A percentile compares a stretch with the other conserved stretches of the same genome.
Evolutionary conservation across 2,329 filamentous ascomycete genomes (phyloP).

Genomic region (Beauveria sp.): DNA sequence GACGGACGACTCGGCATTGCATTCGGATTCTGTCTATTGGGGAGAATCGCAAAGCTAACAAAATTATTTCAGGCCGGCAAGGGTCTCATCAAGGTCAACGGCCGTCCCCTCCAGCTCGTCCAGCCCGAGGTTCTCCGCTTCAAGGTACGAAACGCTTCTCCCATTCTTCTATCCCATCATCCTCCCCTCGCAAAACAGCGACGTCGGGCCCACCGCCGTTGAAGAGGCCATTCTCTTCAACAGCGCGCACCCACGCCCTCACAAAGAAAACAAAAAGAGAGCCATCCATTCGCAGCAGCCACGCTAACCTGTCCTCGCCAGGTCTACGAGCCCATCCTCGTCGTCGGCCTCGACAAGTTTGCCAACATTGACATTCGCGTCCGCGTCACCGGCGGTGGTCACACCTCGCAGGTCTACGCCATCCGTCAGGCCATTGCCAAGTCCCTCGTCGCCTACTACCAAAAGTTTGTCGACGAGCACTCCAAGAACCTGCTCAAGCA

Average conservation of each 20-base stretch:
- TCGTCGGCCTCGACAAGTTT: slow-evolving; percentile 97
- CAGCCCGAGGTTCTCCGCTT: slow-evolving; percentile 96
- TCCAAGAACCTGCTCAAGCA: slow-evolving; percentile 99
- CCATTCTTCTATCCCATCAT: background rate
- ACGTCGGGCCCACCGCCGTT: background rate
- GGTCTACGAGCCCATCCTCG: slow-evolving; percentile 98
- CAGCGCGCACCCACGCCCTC: background rate
- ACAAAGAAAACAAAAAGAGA: background rate
- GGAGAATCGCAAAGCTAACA: slow-evolving; percentile 22
- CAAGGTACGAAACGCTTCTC: slow-evolving; percentile 56
- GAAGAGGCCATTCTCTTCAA: background rate
- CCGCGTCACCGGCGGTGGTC: slow-evolving; percentile 92
- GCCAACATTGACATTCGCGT: slow-evolving; percentile 94
- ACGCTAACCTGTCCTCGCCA: slow-evolving; percentile 26
- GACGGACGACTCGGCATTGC: background rate
- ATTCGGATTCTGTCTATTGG: background rate
- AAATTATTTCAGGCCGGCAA: slow-evolving; percentile 29
- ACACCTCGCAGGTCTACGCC: slow-evolving; percentile 95
- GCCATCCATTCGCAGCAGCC: slow-evolving; percentile 10
- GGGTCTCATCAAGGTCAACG: slow-evolving; percentile 98
- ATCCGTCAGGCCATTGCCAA: slow-evolving; percentile 99
- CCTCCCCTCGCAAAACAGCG: slow-evolving; percentile 3
- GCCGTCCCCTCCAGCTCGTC: slow-evolving; percentile 86
- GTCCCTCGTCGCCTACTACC: slow-evolving; percentile 74
- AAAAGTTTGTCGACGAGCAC: slow-evolving; percentile 99